Base-by-base conservation (phyloP, 495 filamentous ascomycete species). In the Xylaria venustula region DNA sequence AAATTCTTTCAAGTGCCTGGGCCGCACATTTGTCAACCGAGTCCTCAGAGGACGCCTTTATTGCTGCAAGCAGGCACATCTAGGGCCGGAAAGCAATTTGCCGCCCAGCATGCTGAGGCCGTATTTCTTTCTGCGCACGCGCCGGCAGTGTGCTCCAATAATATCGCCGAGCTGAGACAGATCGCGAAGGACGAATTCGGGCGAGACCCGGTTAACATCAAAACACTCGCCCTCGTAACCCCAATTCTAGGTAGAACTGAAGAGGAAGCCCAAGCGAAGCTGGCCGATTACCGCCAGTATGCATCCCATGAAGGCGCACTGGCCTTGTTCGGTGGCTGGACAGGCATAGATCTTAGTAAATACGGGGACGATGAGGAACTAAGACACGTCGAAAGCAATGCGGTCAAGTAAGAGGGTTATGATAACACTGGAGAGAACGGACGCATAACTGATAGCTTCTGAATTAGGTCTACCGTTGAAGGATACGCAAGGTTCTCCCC, bases 51-150 rank as follows among this genome's bases (percentile, higher is more conserved):
- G 19, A 88, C 87, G 14, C 87, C 87, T 0, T 72, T 90, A 15
- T 74, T 89, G 6, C 70, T 88, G 5, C 87, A 89, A 70, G 87
- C 87, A 0, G 87, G 86, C 2, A 85, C 85, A 1, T 88, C 85
- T 0, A 79, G 80, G 34, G 80, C 85, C 0, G 87, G 87, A 2
- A 86, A 85, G 70, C 52, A 75, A 0, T 90, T 90, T 60, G 86
- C 85, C 0, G 84, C 85, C 0, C 81, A 87, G 61, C 85, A 87
- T 62, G 83, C 80, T 42, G 83, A 87, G 61, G 83, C 82, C 12
- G 80, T 86, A 44, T 86, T 83, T 58, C 74, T 79, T 6, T 76
- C 74, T 7, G 79, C 74, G 6, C 82, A 84, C 60, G 73, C 75
- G 0, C 81, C 82, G 0, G 67, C 71, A 11, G 73, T 75, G 0